Base-by-base conservation (phyloP, 2,329 filamentous ascomycete genomes). In the Xenoacremonium recifei region DNA sequence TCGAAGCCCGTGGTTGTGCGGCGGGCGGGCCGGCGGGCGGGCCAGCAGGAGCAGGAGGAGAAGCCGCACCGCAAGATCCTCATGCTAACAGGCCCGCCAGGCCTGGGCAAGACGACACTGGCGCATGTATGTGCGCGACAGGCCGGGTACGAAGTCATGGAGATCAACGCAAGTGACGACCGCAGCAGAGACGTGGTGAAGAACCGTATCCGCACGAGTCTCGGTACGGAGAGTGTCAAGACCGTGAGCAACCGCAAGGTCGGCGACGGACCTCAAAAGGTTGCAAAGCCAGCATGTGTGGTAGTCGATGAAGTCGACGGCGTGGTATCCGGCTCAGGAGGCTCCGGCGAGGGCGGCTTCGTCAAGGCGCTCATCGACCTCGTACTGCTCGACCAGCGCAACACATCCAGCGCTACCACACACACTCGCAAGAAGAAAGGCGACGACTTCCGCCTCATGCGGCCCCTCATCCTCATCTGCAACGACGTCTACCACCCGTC, bases 121-220 rank as follows among this genome's bases (percentile, higher is more conserved):
- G 93, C 93, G 2, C 93, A 99, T 65, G 93, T 99, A 0, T 97
- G 93, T 62, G 95, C 95, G 1, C 84, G 77, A 53, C 93, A 99
- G 66, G 93, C 93, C 5, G 93, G 93, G 1, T 99, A 99, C 57
- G 93, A 97, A 58, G 87, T 95, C 1, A 79, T 97, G 60, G 93
- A 99, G 63, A 95, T 99, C 67, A 99, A 99, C 57, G 93, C 95
- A 7, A 97, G 92, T 56, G 93, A 99, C 60, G 95, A 99, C 61
- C 79, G 93, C 56, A 96, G 89, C 59, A 78, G 80, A 21, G 84
- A 92, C 58, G 89, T 99, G 2, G 93, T 99, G 25, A 93, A 88
- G 61, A 89, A 89, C 6, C 80, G 90, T 13, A 96, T 99, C 51
- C 80, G 88, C 54, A 95, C 96, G 42, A 92, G 89, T 63, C 77